A percentile compares a stretch with the other conserved stretches of the same genome.
Evolutionary conservation across 140 eudicot genomes (phyloP).

Genomic region (Oenanthe javanica): DNA sequence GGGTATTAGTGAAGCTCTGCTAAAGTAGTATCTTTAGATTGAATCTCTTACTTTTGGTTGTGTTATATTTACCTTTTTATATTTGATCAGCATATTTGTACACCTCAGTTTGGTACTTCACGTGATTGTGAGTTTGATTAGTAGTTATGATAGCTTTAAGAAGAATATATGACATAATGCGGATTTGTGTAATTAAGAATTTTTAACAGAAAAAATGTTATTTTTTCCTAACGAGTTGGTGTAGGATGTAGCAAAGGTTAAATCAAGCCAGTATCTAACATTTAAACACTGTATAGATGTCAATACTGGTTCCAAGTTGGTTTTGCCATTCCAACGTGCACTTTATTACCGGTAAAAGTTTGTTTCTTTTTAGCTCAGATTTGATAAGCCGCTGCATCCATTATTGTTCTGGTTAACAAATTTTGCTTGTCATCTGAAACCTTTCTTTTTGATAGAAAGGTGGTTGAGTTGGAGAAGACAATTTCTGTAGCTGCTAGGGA

Average conservation of each 20-base stretch:
- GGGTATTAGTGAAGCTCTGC: not conserved
- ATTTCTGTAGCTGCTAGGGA: slow-evolving; percentile 70
- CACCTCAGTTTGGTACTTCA: not conserved
- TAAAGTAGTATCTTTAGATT: not conserved
- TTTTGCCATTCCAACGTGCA: not conserved
- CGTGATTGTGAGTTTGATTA: not conserved
- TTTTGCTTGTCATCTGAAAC: slow-evolving; percentile 23
- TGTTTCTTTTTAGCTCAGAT: not conserved
- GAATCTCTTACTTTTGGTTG: not conserved
- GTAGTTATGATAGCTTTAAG: not conserved
- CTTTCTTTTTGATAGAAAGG: slow-evolving; percentile 62
- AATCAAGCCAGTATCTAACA: not conserved
- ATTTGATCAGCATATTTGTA: not conserved
- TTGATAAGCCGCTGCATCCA: not conserved
- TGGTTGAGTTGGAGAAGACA: slow-evolving; percentile 81
- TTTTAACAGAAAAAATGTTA: not conserved
- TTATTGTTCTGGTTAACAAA: not conserved
- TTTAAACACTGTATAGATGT: not conserved
- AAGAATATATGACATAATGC: not conserved
- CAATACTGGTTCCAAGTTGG: not conserved
- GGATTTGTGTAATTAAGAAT: not conserved
- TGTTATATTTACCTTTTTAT: not conserved
- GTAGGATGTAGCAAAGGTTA: not conserved
- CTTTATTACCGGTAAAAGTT: not conserved
- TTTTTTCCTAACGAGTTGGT: not conserved